Conservation (phyloP, 1,284 basidiomycete genomes). For the Ustilago esculenta region DNA sequence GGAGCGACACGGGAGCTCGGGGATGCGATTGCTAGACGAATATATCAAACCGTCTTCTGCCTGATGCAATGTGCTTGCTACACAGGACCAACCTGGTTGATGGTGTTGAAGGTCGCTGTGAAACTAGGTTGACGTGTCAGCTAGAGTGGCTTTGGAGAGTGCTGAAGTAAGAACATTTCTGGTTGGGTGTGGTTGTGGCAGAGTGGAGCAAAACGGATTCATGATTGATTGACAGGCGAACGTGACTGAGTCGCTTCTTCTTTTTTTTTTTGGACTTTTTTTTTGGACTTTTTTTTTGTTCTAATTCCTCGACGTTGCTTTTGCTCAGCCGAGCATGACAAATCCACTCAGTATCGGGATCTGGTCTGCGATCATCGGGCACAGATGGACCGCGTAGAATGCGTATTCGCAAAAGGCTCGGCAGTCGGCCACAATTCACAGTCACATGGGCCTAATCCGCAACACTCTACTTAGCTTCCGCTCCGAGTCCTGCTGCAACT, state of each 20-base stretch:
- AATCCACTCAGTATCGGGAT: no score
- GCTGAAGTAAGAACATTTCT: slow-evolving; percentile 8
- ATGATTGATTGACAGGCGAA: slow-evolving; percentile 1
- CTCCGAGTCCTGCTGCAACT: neutral
- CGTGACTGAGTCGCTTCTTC: neutral
- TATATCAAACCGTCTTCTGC: no score
- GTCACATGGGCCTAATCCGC: slow-evolving; percentile 5
- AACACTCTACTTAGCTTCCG: no score
- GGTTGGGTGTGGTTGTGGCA: no score
- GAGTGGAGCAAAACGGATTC: slow-evolving; percentile 7
- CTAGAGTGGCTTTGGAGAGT: neutral
- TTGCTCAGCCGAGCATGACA: slow-evolving; percentile 38
- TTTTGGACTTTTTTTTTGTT: neutral
- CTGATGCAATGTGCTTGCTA: neutral
- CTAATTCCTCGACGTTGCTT: neutral
- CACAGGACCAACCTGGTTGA: neutral
- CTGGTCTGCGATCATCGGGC: no score
- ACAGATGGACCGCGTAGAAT: no score
- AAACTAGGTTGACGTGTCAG: neutral
- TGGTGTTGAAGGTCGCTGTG: neutral
- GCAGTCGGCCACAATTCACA: neutral
- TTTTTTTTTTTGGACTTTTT: slow-evolving; percentile 2
- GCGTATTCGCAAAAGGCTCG: neutral
- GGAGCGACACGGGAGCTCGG: no score
- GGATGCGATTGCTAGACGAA: no score